Base-by-base conservation (phyloP, 495 filamentous ascomycete genomes). In the Podospora pseudopauciseta region DNA sequence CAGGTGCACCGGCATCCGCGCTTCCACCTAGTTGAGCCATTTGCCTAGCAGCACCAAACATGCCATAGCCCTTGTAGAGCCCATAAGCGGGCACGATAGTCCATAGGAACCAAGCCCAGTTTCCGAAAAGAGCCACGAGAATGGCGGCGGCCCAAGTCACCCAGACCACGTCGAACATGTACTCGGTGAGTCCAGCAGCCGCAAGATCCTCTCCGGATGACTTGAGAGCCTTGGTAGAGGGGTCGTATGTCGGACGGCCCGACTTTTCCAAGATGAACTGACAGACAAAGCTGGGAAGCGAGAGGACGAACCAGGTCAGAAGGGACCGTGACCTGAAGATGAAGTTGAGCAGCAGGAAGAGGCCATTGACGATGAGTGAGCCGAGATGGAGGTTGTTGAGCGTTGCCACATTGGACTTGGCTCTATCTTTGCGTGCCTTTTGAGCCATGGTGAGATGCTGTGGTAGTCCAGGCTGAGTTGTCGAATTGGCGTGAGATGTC, bases 151-250 rank as follows among this genome's bases (percentile, higher is more conserved):
- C 87, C 89, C 91, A 93, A 0, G 92, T 94, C 80, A 95, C 93
- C 84, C 97, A 98, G 44, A 97, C 82, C 28, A 97, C 85, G 81
- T 99, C 95, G 85, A 94, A 98, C 90, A 97, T 91, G 80, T 94
- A 99, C 79, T 99, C 95, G 7, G 93, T 98, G 78, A 99, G 80
- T 0, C 95, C 95, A 28, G 90, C 86, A 0, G 92, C 92, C 30
- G 91, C 89, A 27, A 99, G 85, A 77, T 98, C 95, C 76, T 98
- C 94, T 19, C 95, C 95, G 0, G 90, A 83, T 16, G 83, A 86
- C 70, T 87, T 87, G 56, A 98, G 80, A 3, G 88, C 86, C n/a
- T 87, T 87, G 73, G 87, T 89, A 15, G 72, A 72, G 4, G 85
- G 63, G 63, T 85, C 85, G 77, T 89, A 92, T 63, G 79, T 86